A percentile compares a stretch with the other conserved stretches of the same genome.
These are phyloP conservation scores for Colletotrichum destructivum DNA, from an alignment of 2,329 filamentous ascomycete genomes.

Conservation along the genomic window DNA sequence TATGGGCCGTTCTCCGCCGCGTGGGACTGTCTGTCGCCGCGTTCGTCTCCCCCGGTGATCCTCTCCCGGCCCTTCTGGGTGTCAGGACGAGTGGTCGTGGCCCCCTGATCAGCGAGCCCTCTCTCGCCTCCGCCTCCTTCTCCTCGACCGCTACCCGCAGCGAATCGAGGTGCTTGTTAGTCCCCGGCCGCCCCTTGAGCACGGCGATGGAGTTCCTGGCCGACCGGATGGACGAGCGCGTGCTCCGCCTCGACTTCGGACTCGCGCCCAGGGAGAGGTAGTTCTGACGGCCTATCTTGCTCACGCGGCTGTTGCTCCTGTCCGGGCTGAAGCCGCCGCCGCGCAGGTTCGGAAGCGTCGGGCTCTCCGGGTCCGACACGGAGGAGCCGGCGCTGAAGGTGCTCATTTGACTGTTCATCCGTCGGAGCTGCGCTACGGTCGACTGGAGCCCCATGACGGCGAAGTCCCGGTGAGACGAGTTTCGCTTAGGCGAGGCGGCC, in stretches of 20 bases:
- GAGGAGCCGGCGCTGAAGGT: slow-evolving; percentile 59
- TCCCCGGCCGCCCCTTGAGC: slow-evolving; percentile 20
- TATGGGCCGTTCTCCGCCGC: neutral
- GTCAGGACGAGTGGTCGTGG: slow-evolving; percentile 18
- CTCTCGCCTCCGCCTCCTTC: slow-evolving; percentile 30
- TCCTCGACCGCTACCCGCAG: slow-evolving; percentile 28
- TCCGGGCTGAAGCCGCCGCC: slow-evolving; percentile 57
- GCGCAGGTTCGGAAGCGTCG: slow-evolving; percentile 56
- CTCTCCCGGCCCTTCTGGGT: slow-evolving; percentile 31
- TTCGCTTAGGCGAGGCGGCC: neutral
- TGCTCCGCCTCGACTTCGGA: slow-evolving; percentile 33
- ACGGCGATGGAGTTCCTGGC: slow-evolving; percentile 32
- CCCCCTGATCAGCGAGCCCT: slow-evolving; percentile 11
- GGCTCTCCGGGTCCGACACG: slow-evolving; percentile 54
- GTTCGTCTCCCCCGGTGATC: neutral
- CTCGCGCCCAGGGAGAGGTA: slow-evolving; percentile 56
- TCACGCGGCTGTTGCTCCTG: slow-evolving; percentile 50
- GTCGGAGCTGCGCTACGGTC: slow-evolving; percentile 66
- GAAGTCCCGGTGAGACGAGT: slow-evolving; percentile 30
- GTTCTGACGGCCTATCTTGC: slow-evolving; percentile 56
- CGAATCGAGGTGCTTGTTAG: slow-evolving; percentile 6
- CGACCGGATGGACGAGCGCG: slow-evolving; percentile 19
- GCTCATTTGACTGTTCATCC: slow-evolving; percentile 71
- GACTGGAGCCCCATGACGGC: slow-evolving; percentile 35
- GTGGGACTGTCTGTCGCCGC: slow-evolving; percentile 10